phyloP scores from a whole-genome alignment of 1,139 yeast genomes.

The Suhomyces taliae region DNA sequence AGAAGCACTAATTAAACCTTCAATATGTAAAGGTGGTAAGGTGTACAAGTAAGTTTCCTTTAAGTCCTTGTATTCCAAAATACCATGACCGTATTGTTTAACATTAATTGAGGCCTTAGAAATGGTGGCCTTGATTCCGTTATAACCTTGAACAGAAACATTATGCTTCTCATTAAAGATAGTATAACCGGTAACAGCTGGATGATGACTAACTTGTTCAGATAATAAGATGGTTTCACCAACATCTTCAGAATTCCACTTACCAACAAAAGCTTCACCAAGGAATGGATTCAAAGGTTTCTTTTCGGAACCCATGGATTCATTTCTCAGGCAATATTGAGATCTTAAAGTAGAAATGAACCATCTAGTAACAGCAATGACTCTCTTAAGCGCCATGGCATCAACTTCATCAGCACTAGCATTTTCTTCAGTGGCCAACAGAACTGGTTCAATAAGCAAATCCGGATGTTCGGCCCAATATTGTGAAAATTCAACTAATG shows the following conservation, averaged over 20 bases:
- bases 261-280: constrained; percentile 90
- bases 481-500: constrained; percentile 86
- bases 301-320: constrained; percentile 88
- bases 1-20: constrained; percentile 84
- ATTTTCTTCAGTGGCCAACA: constrained; percentile 30
- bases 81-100: constrained; percentile 89
- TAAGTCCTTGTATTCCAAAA: constrained; percentile 58
- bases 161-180: constrained; percentile 70
- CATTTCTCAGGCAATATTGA: constrained; percentile 91
- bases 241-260: constrained; percentile 58
- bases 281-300: constrained; percentile 93
- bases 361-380: constrained; percentile 85
- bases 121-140: constrained; percentile 82
- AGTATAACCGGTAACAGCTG: constrained; percentile 90
- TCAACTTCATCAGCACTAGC: constrained; percentile 35
- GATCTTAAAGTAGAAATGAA: constrained; percentile 87
- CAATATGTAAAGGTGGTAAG: constrained; percentile 94
- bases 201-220: constrained; percentile 95
- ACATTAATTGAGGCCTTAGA: constrained; percentile 77
- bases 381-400: constrained; percentile 57
- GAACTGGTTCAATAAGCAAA: constrained; percentile 68
- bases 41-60: constrained; percentile 77
- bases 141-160: constrained; percentile 78
- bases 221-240: constrained; percentile 77
- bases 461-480: constrained; percentile 94